Conservation (phyloP, 1,139 yeast species). For the Taphrina wiesneri region DNA sequence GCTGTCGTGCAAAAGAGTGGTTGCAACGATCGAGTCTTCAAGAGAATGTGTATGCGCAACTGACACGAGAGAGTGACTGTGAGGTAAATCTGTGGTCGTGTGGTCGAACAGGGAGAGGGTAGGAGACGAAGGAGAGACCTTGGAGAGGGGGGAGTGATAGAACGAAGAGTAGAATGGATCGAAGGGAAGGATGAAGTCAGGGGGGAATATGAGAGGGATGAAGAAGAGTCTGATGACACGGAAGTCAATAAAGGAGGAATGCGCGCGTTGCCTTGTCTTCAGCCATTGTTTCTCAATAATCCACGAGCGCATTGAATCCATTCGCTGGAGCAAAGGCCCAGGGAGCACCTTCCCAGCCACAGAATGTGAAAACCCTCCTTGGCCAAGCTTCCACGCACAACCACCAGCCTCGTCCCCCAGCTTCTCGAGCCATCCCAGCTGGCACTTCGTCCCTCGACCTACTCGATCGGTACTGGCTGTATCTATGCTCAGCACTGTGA, state of each 20-base stretch:
- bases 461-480: neutral
- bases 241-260: constrained; percentile 18
- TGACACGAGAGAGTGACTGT: neutral
- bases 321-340: constrained; percentile 4
- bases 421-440: neutral
- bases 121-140: neutral
- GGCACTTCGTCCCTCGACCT: neutral
- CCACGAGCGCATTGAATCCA: neutral
- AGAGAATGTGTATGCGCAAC: neutral
- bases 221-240: neutral
- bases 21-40: neutral
- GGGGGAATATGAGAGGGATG: constrained; percentile 11
- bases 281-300: constrained; percentile 2
- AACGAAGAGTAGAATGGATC: neutral
- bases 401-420: neutral
- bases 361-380: neutral
- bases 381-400: neutral
- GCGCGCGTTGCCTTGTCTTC: constrained; percentile 3
- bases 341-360: constrained; percentile 1
- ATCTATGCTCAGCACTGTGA: neutral
- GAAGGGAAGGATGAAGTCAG: constrained; percentile 9
- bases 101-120: neutral
- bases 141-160: neutral
- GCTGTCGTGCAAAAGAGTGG: constrained; percentile 1
- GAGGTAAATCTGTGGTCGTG: neutral